Percentiles rank a stretch among this genome's conserved stretches.
Evolutionary conservation across 177 flowering plant genomes (phyloP).

Genomic region (Tripterygium wilfordii): DNA sequence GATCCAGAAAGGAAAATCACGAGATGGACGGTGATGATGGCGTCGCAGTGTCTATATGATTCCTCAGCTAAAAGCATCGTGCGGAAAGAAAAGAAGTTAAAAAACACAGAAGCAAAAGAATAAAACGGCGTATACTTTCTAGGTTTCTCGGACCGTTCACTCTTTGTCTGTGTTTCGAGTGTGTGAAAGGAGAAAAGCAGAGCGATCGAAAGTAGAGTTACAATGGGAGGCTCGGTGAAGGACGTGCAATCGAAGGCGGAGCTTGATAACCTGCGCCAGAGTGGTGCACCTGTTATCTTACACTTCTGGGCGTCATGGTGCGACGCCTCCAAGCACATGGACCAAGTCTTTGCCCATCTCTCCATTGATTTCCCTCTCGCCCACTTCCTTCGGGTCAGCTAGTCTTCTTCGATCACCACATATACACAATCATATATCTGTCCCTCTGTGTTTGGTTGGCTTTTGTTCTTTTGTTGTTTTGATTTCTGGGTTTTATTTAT

Average conservation of each 20-base stretch:
- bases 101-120: no score
- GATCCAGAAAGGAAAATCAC: no score
- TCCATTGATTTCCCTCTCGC: constrained; percentile 88
- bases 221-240: constrained; percentile 69
- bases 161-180: no score
- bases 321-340: constrained; percentile 97
- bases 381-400: constrained; percentile 63
- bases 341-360: constrained; percentile 84
- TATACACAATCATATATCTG: not conserved
- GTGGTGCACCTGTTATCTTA: constrained; percentile 47
- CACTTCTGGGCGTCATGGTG: constrained; percentile 99
- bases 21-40: no score
- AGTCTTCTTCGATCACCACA: not conserved
- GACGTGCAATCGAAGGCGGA: constrained; percentile 71
- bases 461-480: not conserved
- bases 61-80: no score
- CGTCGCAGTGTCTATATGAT: no score
- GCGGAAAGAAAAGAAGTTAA: no score
- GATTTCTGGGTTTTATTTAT: not conserved
- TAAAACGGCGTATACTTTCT: no score
- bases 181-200: not conserved
- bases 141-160: no score
- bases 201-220: not conserved
- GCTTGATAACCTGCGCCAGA: constrained; percentile 31
- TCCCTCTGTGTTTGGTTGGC: not conserved